Percentiles rank a stretch among this genome's conserved stretches.
phyloP scores from a whole-genome alignment of 352 stramenopile genomes.

The Globisporangium apiculatum region DNA sequence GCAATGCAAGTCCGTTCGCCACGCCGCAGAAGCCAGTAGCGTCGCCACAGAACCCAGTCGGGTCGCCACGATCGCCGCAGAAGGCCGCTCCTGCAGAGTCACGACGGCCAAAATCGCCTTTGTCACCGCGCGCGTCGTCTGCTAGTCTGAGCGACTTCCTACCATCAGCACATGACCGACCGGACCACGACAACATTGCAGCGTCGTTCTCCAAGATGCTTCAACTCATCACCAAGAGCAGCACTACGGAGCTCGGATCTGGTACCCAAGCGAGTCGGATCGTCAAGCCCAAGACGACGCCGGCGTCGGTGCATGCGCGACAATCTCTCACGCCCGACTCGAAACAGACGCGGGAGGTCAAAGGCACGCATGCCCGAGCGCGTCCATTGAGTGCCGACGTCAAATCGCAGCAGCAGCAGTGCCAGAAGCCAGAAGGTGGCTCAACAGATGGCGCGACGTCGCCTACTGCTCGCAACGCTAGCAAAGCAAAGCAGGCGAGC shows the following conservation, averaged over 20 bases:
- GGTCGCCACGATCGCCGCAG: slow-evolving; percentile 3
- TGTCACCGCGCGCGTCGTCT: too few species aligned
- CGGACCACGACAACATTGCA: slow-evolving; percentile 14
- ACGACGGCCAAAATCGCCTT: not conserved
- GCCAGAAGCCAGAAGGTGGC: not conserved
- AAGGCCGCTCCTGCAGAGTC: not conserved
- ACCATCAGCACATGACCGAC: not conserved
- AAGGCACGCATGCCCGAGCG: not conserved
- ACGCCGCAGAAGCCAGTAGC: not conserved
- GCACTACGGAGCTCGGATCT: not conserved
- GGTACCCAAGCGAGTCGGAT: not conserved
- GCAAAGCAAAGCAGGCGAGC: not conserved
- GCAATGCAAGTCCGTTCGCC: not conserved
- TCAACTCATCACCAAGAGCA: slow-evolving; percentile 19
- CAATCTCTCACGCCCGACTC: slow-evolving; percentile 6
- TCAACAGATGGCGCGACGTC: not conserved
- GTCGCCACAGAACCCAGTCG: too few species aligned
- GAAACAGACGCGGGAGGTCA: not conserved
- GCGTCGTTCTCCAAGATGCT: slow-evolving; percentile 30
- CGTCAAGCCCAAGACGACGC: not conserved
- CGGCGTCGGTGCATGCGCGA: not conserved
- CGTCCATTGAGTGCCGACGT: slow-evolving; percentile 17
- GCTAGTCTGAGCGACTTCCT: slow-evolving; percentile 2
- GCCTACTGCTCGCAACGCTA: not conserved
- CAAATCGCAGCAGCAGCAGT: slow-evolving; percentile 2